Conservation (phyloP, 768 basidiomycete species). For the Tricholoma flavovirens region DNA sequence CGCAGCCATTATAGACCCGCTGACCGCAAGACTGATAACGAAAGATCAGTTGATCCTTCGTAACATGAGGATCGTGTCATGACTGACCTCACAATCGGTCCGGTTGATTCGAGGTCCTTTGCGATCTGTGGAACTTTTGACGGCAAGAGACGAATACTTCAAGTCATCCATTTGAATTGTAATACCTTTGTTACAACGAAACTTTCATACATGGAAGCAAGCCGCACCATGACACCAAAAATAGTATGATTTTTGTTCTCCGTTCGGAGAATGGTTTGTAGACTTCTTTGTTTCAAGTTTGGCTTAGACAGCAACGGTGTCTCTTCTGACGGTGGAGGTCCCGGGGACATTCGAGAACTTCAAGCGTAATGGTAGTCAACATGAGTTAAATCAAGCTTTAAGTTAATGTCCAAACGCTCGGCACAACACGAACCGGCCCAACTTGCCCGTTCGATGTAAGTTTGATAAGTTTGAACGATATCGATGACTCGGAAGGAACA, state of each 20-base stretch:
- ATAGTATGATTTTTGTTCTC: conserved; percentile 50
- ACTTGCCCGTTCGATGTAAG: too few relatives aligned
- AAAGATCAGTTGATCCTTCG: background rate
- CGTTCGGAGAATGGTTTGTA: conserved; percentile 53
- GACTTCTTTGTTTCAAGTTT: conserved; percentile 24
- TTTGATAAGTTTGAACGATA: too few relatives aligned
- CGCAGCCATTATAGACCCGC: conserved; percentile 27
- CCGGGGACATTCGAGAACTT: background rate
- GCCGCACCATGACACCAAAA: conserved; percentile 55
- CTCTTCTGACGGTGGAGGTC: conserved; percentile 19
- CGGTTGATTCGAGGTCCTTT: conserved; percentile 52
- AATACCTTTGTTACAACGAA: too few relatives aligned
- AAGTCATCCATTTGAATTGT: background rate
- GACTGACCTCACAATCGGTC: conserved; percentile 49
- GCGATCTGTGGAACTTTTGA: conserved; percentile 74
- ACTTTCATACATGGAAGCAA: conserved; percentile 49
- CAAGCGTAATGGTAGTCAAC: background rate
- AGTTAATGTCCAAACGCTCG: too few relatives aligned
- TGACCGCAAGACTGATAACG: conserved; percentile 28
- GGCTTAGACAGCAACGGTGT: conserved; percentile 25
- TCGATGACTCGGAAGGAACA: too few relatives aligned
- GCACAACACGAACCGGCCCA: too few relatives aligned
- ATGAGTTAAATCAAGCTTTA: too few relatives aligned
- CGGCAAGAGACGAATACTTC: conserved; percentile 73
- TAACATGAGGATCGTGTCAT: background rate